Base-by-base conservation (phyloP, 176 grass and related monocot species). In the Aegilops bicornis region DNA sequence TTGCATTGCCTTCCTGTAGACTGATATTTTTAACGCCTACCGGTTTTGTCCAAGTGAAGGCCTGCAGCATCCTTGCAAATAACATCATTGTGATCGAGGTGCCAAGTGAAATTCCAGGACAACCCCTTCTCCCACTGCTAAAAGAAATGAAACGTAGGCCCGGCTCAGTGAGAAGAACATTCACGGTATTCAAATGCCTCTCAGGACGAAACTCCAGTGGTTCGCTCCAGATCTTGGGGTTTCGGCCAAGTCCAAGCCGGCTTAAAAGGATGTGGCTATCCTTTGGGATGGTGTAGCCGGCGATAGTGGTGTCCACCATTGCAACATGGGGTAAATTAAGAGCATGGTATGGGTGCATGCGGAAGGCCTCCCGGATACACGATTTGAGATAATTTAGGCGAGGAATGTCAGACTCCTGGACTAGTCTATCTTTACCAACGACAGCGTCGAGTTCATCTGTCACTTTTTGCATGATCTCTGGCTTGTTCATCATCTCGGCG, bases 1-100 rank as follows among this genome's bases (percentile, higher is more conserved):
- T 85, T 3, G 69, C 24, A 39, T 62, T 20, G 1, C 74, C 76
- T 23, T 84, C 82, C 12, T 76, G 39, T 5, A 76, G 39, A 50
- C 13, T 23, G 13, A 76, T 45, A 2, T 4, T 5, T 1, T 69
- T 36, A 23, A 69, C 31, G 14, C 36, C 36, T 1, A 36, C 10
- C 2, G 66, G 73, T 10, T 69, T 48, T 1, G 2, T 69, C 90
- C 87, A 89, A 8, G 50, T 73, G 32, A 89, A 92, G 5, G 76
- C 90, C 20, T 92, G 90, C 47, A 92, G 6, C 77, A 89, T 43
- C 56, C 91, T 89, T 4, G 79, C 83, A 7, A 92, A 50, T n/a
- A 84, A 13, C 58, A 89, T 83, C 27, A 85, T 73, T 0, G 63
- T 89, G 73, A 92, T 59, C 2, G 22, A 32, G 1, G 78, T 76